Percentiles rank a stretch among this genome's conserved stretches.
These are phyloP conservation scores for Brasenia schreberi DNA, from an alignment of 164 flowering plant species.

Conservation along the genomic window DNA sequence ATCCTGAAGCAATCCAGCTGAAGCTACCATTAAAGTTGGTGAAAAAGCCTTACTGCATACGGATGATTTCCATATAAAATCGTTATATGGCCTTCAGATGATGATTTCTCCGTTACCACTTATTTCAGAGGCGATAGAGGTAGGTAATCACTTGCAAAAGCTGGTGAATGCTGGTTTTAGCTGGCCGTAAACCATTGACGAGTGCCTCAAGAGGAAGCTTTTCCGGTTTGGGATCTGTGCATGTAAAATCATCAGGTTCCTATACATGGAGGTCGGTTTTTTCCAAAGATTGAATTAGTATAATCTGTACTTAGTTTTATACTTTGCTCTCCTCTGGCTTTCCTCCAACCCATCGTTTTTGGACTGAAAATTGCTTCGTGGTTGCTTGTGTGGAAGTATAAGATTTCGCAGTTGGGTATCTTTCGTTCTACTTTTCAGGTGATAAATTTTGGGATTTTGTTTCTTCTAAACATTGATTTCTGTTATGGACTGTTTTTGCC, in stretches of 20 bases:
- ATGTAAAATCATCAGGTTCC: not conserved
- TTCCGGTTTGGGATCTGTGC: not conserved
- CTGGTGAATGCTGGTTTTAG: not conserved
- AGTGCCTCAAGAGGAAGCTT: not conserved
- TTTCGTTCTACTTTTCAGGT: too few species aligned
- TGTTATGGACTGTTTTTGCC: not conserved
- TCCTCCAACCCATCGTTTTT: too few species aligned
- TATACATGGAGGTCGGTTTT: not conserved
- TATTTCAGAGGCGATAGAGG: not conserved
- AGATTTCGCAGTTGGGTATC: too few species aligned
- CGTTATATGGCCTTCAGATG: not conserved
- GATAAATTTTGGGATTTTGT: too few species aligned
- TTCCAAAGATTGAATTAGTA: not conserved
- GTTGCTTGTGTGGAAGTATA: too few species aligned
- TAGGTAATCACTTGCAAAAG: not conserved
- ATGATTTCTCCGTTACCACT: not conserved
- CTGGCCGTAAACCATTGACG: not conserved
- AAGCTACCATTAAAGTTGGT: not conserved
- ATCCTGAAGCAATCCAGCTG: not conserved
- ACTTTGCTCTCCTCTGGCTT: too few species aligned
- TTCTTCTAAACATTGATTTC: not conserved
- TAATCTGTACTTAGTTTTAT: too few species aligned
- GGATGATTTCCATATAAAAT: not conserved
- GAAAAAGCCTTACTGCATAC: not conserved
- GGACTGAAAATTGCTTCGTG: too few species aligned